A percentile compares a stretch with the other conserved stretches of the same genome.
Conservation (phyloP, 148 eudicot species). For the Fallopia convolvulus region DNA sequence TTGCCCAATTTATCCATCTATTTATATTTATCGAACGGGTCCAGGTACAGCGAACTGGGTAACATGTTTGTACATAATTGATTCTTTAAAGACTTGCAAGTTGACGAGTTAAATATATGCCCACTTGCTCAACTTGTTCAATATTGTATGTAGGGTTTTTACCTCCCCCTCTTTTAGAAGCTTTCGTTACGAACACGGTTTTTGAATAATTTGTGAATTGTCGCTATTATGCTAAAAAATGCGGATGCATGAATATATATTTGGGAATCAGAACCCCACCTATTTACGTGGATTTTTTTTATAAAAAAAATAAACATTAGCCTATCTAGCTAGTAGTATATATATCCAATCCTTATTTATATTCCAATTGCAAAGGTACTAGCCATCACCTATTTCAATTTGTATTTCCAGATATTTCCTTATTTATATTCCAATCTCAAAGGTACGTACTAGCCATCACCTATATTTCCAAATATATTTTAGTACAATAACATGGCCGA, state of each 20-base stretch:
- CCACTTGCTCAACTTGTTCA: constrained; percentile 8
- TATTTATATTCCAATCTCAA: no score
- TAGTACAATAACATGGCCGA: no score
- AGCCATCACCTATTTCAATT: no score
- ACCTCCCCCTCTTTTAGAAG: background rate
- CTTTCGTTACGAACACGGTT: constrained; percentile 4
- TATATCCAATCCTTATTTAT: no score
- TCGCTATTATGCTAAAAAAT: background rate
- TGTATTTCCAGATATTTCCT: no score
- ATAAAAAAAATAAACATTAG: no score
- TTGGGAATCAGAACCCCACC: no score
- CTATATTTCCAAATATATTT: no score
- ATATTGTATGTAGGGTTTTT: background rate
- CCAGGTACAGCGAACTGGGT: constrained; percentile 7
- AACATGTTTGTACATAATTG: constrained; percentile 6
- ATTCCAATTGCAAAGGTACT: no score
- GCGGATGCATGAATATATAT: background rate
- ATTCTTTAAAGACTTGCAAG: constrained; percentile 8
- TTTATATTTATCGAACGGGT: background rate
- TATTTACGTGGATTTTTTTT: no score
- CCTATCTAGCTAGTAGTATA: no score
- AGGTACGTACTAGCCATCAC: no score
- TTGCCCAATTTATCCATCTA: background rate
- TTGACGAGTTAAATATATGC: background rate
- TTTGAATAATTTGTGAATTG: background rate